Conservation (phyloP, 2,329 filamentous ascomycete genomes). For the Hysterium pulicare region DNA sequence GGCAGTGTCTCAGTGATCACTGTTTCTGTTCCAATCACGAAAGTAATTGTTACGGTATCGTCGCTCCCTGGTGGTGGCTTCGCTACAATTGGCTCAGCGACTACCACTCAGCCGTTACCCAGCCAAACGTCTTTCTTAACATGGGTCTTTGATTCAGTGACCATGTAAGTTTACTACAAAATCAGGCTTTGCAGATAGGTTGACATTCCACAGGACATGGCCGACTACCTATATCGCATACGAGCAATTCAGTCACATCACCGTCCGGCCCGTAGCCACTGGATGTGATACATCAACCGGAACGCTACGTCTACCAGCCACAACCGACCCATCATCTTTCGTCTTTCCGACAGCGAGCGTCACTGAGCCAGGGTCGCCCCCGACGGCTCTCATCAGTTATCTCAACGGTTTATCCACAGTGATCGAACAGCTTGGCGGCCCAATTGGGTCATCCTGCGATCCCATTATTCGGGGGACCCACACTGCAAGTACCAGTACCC, state of each 20-base stretch:
- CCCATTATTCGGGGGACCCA: slow-evolving; percentile 18
- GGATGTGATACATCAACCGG: slow-evolving; percentile 17
- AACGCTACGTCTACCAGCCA: slow-evolving; percentile 19
- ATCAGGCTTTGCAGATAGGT: not conserved
- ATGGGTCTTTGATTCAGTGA: slow-evolving; percentile 23
- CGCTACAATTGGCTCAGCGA: slow-evolving; percentile 10
- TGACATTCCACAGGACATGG: slow-evolving; percentile 17
- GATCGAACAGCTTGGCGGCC: slow-evolving; percentile 22
- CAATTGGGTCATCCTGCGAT: slow-evolving; percentile 32
- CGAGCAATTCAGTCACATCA: slow-evolving; percentile 24
- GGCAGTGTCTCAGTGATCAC: slow-evolving; percentile 21
- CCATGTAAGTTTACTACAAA: slow-evolving; percentile 10
- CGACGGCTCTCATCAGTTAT: slow-evolving; percentile 26
- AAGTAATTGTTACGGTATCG: slow-evolving; percentile 18
- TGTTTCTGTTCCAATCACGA: slow-evolving; percentile 13
- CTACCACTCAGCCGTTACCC: slow-evolving; percentile 14
- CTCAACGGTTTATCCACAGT: slow-evolving; percentile 29
- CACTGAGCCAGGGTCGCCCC: slow-evolving; percentile 19
- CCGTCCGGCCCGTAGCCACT: slow-evolving; percentile 18
- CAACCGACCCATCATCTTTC: slow-evolving; percentile 24
- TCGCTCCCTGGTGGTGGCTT: not conserved
- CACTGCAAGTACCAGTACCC: slow-evolving; percentile 4
- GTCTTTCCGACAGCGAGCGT: slow-evolving; percentile 20
- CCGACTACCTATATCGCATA: slow-evolving; percentile 33
- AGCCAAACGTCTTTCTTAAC: slow-evolving; percentile 15